Base-by-base conservation (phyloP, 1,139 yeast genomes). In the Debaryomyces nepalensis region DNA sequence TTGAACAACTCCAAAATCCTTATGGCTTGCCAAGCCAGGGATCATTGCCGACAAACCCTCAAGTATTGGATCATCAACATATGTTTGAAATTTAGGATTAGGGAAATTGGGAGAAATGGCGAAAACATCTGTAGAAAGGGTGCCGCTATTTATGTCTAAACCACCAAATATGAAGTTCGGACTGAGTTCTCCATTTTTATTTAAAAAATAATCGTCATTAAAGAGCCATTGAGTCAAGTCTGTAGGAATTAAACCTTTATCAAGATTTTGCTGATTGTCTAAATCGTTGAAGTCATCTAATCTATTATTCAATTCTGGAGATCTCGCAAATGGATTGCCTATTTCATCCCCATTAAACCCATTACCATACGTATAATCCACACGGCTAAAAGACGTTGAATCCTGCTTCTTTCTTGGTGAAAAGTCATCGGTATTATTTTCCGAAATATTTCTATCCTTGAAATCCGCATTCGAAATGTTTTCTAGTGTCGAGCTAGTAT, bases 41-140 rank as follows among this genome's bases (percentile, higher is more conserved):
- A 39, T 33, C 12, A 39, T 14, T 12, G 19, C 16, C 5, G 24
- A 14, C 31, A 39, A 26, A 33, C 27, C 33, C 20, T 26, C 14
- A 6, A 19, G 26, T 11, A 26, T 32, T 15, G 24, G 27, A 4
- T 39, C 41, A 18, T 23, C 21, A 5, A 39, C 15, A 27, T 24
- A 31, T 8, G 41, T 32, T 33, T 39, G 41, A 20, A 19, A 39
- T 16, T 32, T 39, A 3, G 41, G 27, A 14, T 24, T 27, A n/a
- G 29, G 26, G 21, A 39, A 39, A 16, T 39, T 39, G 5, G 39
- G 39, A 14, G 33, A 19, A 7, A 27, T 33, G 8, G 58, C 48
- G 61, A 67, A 61, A 50, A 57, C 39, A 9, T 27, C 31, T 61
- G 73, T 53, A 51, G 68, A 43, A 43, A 54, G 42, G 5, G 61